Conservation (phyloP, 768 basidiomycete genomes). For the Exidia glandulosa region DNA sequence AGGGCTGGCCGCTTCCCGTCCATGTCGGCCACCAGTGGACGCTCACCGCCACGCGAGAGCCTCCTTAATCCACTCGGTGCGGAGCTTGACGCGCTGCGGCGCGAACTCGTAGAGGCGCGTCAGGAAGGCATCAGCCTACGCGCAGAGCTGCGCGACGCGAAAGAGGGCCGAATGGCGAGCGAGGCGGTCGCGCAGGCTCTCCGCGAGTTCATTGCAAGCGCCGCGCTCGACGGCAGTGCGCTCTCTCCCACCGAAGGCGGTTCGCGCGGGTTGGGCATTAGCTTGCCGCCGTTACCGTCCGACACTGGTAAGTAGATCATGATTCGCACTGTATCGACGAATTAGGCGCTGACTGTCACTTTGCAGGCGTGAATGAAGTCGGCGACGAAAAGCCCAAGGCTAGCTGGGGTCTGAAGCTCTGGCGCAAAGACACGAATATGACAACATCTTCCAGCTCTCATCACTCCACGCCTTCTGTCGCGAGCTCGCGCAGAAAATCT, state of each 20-base stretch:
- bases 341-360: neutral
- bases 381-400: neutral
- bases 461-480: conserved; percentile 2
- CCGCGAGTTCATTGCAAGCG: conserved; percentile 66
- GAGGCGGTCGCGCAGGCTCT: conserved; percentile 77
- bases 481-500: neutral
- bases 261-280: conserved; percentile 4
- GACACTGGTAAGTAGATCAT: conserved; percentile 4
- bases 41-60: conserved; percentile 13
- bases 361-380: conserved; percentile 1
- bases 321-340: too few species aligned
- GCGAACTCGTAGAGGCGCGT: conserved; percentile 46
- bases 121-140: conserved; percentile 51
- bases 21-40: conserved; percentile 30
- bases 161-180: conserved; percentile 78
- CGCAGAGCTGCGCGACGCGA: conserved; percentile 61
- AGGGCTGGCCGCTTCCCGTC: conserved; percentile 20
- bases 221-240: conserved; percentile 47
- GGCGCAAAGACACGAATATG: conserved; percentile 4
- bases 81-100: conserved; percentile 49
- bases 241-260: conserved; percentile 2
- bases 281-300: conserved; percentile 14
- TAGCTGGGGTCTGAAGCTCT: conserved; percentile 10
- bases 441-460: conserved; percentile 1
- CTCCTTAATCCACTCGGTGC: conserved; percentile 10